These are phyloP conservation scores for Basipetospora chlamydospora DNA, from an alignment of 2,329 filamentous ascomycete genomes.

Conservation along the genomic window DNA sequence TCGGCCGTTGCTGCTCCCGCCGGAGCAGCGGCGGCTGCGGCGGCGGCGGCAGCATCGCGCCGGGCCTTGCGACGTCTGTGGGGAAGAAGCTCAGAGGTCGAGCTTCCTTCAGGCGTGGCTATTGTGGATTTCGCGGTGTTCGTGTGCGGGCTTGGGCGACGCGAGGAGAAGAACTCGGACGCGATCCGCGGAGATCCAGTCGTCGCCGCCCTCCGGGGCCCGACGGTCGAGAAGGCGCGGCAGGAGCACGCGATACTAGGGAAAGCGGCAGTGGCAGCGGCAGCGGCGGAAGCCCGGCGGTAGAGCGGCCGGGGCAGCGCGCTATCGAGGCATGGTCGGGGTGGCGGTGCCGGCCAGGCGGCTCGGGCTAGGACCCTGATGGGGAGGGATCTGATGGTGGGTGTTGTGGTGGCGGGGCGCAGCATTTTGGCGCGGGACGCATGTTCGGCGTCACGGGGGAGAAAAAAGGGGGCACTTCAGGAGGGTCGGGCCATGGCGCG, in stretches of 20 bases:
- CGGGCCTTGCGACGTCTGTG: constrained; percentile 8
- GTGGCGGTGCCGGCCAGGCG: too few species aligned
- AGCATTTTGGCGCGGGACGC: constrained; percentile 4
- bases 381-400: constrained; percentile 2
- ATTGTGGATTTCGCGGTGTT: background rate
- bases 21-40: constrained; percentile 3
- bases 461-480: background rate
- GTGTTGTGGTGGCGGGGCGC: constrained; percentile 4
- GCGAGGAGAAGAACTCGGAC: constrained; percentile 4
- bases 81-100: constrained; percentile 6
- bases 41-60: constrained; percentile 6
- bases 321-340: background rate
- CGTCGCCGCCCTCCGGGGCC: too few species aligned
- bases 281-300: background rate
- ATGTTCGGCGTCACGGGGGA: background rate
- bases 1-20: constrained; percentile 9
- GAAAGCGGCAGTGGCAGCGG: too few species aligned
- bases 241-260: too few species aligned
- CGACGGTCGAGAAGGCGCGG: too few species aligned
- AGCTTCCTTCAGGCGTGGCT: background rate
- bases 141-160: background rate
- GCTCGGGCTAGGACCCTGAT: background rate
- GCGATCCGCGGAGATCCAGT: background rate
- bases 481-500: too few species aligned
- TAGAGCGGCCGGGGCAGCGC: background rate